Percentiles rank a stretch among this genome's conserved stretches.
phyloP scores from a whole-genome alignment of 2,329 filamentous ascomycete species.

The Westerdykella aurantiaca region DNA sequence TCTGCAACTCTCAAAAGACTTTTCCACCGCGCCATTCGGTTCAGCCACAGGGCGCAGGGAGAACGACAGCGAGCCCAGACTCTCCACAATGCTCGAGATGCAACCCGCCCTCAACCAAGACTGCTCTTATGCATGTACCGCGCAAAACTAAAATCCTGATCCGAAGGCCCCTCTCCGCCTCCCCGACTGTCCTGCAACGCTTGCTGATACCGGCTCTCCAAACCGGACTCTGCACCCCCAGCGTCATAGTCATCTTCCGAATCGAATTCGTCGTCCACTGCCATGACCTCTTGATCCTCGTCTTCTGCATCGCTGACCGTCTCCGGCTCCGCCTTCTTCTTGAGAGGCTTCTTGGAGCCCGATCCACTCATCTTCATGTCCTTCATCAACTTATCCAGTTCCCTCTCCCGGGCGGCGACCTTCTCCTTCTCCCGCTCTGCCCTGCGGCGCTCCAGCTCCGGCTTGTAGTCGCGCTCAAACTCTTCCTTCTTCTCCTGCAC shows the following conservation, averaged over 20 bases:
- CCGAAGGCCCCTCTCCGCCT: slow-evolving; percentile 28
- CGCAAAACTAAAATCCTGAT: slow-evolving; percentile 49
- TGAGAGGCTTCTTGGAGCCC: slow-evolving; percentile 23
- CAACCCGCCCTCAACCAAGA: slow-evolving; percentile 20
- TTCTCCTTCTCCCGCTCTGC: slow-evolving; percentile 72
- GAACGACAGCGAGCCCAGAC: too few relatives aligned
- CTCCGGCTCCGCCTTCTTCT: slow-evolving; percentile 43
- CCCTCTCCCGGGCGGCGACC: slow-evolving; percentile 64
- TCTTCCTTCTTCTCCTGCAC: slow-evolving; percentile 82
- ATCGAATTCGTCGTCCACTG: slow-evolving; percentile 51
- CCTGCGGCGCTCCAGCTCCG: slow-evolving; percentile 75
- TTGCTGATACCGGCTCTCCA: slow-evolving; percentile 71
- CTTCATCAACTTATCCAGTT: slow-evolving; percentile 89
- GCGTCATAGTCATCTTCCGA: slow-evolving; percentile 51
- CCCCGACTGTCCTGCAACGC: slow-evolving; percentile 54
- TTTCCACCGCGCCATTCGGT: too few relatives aligned
- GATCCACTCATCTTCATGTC: slow-evolving; percentile 63
- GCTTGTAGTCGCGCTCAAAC: slow-evolving; percentile 84
- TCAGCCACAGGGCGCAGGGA: too few relatives aligned
- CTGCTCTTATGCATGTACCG: slow-evolving; percentile 43
- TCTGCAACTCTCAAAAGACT: too few relatives aligned
- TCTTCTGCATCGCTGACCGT: slow-evolving; percentile 50
- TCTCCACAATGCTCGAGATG: too few relatives aligned
- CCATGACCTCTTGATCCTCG: slow-evolving; percentile 50
- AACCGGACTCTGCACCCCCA: slow-evolving; percentile 55